Evolutionary conservation across 1,284 basidiomycete genomes (phyloP), one percentile per base, ranked within the genome.

Genomic region (Apiotrichum veenhuisii): DNA sequence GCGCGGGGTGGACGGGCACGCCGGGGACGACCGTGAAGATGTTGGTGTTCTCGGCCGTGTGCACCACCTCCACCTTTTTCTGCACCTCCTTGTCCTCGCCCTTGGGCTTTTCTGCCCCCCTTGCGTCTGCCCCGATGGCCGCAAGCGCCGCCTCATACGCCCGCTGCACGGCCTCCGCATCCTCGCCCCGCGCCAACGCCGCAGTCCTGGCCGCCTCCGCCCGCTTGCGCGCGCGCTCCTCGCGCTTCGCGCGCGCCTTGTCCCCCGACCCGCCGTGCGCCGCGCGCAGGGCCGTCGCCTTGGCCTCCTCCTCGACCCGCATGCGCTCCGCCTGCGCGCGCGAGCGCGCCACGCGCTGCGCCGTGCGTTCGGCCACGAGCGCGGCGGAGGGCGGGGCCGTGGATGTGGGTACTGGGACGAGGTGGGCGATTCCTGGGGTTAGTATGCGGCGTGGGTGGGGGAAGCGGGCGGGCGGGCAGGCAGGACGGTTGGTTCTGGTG

Each of bases 401-500:
- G 84, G 3, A 68, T 11, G 37, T 70, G 4, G 81, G 79, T 61
- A 96, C 88, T 66, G 92, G 85, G 22, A 96, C 79, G 14, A 98
- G 79, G 30, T 88, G 81, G 2, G 89, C 91, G 5, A 87, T 77
- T 26, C 84, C 92, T 93, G 70, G 0, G 17, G 53, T 60, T 36
- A 61, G 57, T 27, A 18, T 18, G 2, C 5, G 7, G 30, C 30
- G 12, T 12, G 12, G 30, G 30, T n/a, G 30, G 30, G 30, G 30
- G 30, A 30, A 7, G 30, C 5, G 12, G 12, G 5, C 12, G 30
- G 12, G 30, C 30, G 30, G 30, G 5, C 30, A 5, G 30, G 5
- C 30, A 12, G 12, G 5, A 30, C n/a, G n/a, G n/a, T n/a, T n/a
- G n/a, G n/a, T n/a, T n/a, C n/a, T n/a, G n/a, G n/a, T n/a, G n/a